phyloP scores from a whole-genome alignment of 2,329 filamentous ascomycete species.

The Colletotrichum karsti region DNA sequence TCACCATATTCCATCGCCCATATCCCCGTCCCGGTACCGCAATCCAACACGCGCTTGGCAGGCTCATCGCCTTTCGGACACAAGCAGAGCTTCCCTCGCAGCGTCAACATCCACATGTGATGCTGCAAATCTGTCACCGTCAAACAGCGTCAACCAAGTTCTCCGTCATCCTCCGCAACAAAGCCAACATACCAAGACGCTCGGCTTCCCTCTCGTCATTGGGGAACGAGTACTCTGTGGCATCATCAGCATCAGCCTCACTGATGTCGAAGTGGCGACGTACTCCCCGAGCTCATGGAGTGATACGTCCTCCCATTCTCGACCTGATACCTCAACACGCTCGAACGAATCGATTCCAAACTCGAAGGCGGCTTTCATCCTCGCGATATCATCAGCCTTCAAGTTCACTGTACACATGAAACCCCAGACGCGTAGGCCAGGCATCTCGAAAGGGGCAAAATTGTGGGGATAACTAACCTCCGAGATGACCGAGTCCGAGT shows the following conservation, averaged over 20 bases:
- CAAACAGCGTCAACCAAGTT: background rate
- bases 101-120: conserved; percentile 41
- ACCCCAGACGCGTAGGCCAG: background rate
- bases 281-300: conserved; percentile 36
- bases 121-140: conserved; percentile 43
- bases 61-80: conserved; percentile 33
- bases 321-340: conserved; percentile 18
- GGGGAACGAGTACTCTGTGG: conserved; percentile 36
- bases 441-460: background rate
- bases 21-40: conserved; percentile 29
- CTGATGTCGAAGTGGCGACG: background rate
- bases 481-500: conserved; percentile 22
- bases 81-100: conserved; percentile 38
- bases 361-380: background rate
- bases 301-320: conserved; percentile 31
- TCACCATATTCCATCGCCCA: conserved; percentile 32
- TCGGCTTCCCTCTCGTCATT: conserved; percentile 40
- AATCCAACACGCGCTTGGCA: conserved; percentile 32
- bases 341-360: conserved; percentile 21
- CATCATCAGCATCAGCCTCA: background rate
- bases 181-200: conserved; percentile 30
- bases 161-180: background rate
- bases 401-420: background rate
- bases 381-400: background rate
- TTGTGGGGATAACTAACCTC: background rate